Conservation (phyloP, 2,329 filamentous ascomycete species). For the Tolypocladium sp. region DNA sequence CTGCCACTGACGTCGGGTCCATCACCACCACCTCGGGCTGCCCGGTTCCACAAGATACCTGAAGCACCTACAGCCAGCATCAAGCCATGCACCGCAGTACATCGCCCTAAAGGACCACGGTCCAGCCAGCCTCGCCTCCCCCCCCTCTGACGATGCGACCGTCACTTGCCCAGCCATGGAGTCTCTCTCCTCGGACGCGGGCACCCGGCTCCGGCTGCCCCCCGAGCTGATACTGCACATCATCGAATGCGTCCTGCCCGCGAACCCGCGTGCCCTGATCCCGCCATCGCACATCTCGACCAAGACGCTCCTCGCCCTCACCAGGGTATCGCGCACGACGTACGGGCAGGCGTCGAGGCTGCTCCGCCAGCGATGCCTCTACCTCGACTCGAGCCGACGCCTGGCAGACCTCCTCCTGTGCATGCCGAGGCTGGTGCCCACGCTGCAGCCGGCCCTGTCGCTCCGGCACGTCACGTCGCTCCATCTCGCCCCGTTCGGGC, state of each 20-base stretch:
- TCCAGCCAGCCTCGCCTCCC: neutral
- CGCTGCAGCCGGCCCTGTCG: slow-evolving; percentile 16
- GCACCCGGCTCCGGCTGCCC: slow-evolving; percentile 14
- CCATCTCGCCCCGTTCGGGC: slow-evolving; percentile 29
- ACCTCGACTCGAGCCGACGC: slow-evolving; percentile 28
- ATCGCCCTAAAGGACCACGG: neutral
- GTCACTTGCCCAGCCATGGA: slow-evolving; percentile 5
- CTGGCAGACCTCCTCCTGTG: slow-evolving; percentile 23
- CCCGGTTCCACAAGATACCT: neutral
- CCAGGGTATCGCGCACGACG: slow-evolving; percentile 31
- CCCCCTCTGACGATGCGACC: slow-evolving; percentile 1
- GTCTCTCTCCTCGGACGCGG: neutral
- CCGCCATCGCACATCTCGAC: slow-evolving; percentile 28
- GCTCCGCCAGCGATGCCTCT: slow-evolving; percentile 35
- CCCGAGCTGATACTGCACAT: slow-evolving; percentile 24
- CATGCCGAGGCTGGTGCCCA: slow-evolving; percentile 21
- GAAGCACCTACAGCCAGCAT: neutral
- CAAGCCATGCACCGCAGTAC: neutral
- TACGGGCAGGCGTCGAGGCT: slow-evolving; percentile 28
- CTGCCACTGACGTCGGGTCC: neutral
- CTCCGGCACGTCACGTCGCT: slow-evolving; percentile 28
- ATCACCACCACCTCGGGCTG: neutral
- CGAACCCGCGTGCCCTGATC: slow-evolving; percentile 20
- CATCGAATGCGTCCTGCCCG: slow-evolving; percentile 24
- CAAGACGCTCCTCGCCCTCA: slow-evolving; percentile 33